A percentile compares a stretch with the other conserved stretches of the same genome.
phyloP scores from a whole-genome alignment of 2,329 filamentous ascomycete species.

The Exserohilum rostratum region DNA sequence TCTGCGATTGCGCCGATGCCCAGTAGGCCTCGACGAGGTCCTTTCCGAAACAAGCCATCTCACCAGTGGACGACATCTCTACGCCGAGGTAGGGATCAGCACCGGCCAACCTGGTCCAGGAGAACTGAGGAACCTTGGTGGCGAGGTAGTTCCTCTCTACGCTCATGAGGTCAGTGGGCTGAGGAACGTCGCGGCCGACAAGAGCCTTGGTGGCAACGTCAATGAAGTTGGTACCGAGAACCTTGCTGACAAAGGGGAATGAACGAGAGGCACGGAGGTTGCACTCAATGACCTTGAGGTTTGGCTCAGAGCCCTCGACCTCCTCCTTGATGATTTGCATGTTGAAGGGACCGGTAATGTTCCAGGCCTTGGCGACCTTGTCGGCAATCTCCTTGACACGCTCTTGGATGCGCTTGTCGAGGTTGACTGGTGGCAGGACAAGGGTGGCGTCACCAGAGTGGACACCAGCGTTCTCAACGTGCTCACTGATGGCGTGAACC shows the following conservation, averaged over 20 bases:
- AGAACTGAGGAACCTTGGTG: conserved; percentile 98
- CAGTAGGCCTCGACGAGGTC: conserved; percentile 97
- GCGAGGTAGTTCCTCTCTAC: conserved; percentile 89
- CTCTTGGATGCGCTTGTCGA: conserved; percentile 77
- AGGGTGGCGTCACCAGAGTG: conserved; percentile 97
- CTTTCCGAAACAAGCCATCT: conserved; percentile 99
- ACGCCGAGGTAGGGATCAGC: conserved; percentile 97
- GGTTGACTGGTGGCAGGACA: conserved; percentile 81
- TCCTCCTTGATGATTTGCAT: conserved; percentile 99
- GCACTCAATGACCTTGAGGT: conserved; percentile 96
- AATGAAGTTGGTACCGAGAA: conserved; percentile 95
- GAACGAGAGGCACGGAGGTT: conserved; percentile 96
- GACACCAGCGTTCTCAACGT: conserved; percentile 95
- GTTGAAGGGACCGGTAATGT: conserved; percentile 97
- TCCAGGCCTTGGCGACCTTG: conserved; percentile 97
- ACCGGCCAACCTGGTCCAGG: conserved; percentile 95
- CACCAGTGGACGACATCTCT: conserved; percentile 95
- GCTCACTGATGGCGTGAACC: conserved; percentile 90
- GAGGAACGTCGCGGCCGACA: conserved; percentile 81
- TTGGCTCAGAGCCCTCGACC: conserved; percentile 73
- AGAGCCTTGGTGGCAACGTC: conserved; percentile 93
- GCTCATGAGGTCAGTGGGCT: conserved; percentile 85
- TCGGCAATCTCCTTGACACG: conserved; percentile 94
- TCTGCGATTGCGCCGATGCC: conserved; percentile 92
- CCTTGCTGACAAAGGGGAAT: conserved; percentile 98